Percentiles rank a stretch among this genome's conserved stretches.
Evolutionary conservation across 2,329 filamentous ascomycete genomes (phyloP).

Genomic region (Thyridium curvatum): DNA sequence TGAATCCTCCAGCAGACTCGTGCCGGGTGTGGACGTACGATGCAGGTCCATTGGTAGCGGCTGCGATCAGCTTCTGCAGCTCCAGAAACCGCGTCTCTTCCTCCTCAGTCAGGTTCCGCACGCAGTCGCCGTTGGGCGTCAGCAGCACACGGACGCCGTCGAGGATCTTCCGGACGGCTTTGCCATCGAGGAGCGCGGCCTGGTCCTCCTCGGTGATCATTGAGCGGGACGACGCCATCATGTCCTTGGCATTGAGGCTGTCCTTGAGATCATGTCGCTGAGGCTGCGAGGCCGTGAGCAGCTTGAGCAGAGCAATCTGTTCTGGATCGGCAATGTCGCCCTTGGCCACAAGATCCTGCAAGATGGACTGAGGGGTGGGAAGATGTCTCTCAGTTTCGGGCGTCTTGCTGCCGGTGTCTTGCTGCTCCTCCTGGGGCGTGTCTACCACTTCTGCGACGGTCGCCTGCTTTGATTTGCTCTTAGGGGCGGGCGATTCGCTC

Average conservation of each 20-base stretch:
- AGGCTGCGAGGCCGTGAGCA: conserved; percentile 16
- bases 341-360: conserved; percentile 15
- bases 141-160: conserved; percentile 65
- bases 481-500: conserved; percentile 18
- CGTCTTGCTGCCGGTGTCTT: too few relatives aligned
- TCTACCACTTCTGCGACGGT: conserved; percentile 6
- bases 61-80: conserved; percentile 55
- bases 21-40: conserved; percentile 51
- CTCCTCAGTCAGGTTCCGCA: conserved; percentile 63
- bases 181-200: conserved; percentile 45
- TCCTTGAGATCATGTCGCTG: conserved; percentile 23
- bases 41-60: conserved; percentile 43
- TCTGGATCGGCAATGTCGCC: conserved; percentile 21
- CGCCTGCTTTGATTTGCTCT: conserved; percentile 17
- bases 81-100: conserved; percentile 66
- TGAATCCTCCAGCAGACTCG: conserved; percentile 50
- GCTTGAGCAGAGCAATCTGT: conserved; percentile 32
- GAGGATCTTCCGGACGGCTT: conserved; percentile 54
- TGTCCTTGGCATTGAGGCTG: conserved; percentile 13
- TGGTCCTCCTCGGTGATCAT: conserved; percentile 50
- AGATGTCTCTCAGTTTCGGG: too few relatives aligned
- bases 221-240: conserved; percentile 34
- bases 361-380: too few relatives aligned
- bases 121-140: conserved; percentile 68
- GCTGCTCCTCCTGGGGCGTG: too few relatives aligned